These are phyloP conservation scores for Neltuma alba DNA, from an alignment of 306 rosid genomes.

Conservation along the genomic window DNA sequence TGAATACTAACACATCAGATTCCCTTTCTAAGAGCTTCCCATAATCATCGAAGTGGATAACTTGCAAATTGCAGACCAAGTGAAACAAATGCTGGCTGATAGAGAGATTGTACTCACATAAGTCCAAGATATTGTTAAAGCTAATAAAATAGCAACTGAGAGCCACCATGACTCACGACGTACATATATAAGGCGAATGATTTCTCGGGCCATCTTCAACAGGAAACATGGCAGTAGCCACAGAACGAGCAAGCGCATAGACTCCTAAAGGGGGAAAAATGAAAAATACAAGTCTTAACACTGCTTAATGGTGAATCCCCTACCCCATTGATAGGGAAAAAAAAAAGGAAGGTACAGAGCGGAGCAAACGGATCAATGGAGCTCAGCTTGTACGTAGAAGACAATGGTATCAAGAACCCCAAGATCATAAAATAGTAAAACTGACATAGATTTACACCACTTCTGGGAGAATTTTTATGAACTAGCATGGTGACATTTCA, in stretches of 20 bases:
- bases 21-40: constrained; percentile 59
- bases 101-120: constrained; percentile 70
- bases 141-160: constrained; percentile 49
- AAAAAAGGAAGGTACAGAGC: background rate
- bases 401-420: constrained; percentile 11
- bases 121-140: constrained; percentile 69
- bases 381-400: background rate
- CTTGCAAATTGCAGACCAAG: constrained; percentile 86
- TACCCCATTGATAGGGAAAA: background rate
- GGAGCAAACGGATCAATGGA: background rate
- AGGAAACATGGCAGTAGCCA: constrained; percentile 70
- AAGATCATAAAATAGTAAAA: background rate
- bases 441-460: background rate
- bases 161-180: constrained; percentile 57
- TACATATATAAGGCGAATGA: constrained; percentile 52
- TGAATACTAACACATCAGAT: constrained; percentile 54
- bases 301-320: background rate
- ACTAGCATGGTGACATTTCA: background rate
- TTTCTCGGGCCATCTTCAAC: constrained; percentile 68
- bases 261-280: constrained; percentile 40
- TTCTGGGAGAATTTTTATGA: background rate
- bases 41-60: constrained; percentile 63
- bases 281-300: background rate
- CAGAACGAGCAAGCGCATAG: constrained; percentile 57
- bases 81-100: constrained; percentile 87